phyloP scores from a whole-genome alignment of 345 rosid species.

The Excoecaria cochinchinensis region DNA sequence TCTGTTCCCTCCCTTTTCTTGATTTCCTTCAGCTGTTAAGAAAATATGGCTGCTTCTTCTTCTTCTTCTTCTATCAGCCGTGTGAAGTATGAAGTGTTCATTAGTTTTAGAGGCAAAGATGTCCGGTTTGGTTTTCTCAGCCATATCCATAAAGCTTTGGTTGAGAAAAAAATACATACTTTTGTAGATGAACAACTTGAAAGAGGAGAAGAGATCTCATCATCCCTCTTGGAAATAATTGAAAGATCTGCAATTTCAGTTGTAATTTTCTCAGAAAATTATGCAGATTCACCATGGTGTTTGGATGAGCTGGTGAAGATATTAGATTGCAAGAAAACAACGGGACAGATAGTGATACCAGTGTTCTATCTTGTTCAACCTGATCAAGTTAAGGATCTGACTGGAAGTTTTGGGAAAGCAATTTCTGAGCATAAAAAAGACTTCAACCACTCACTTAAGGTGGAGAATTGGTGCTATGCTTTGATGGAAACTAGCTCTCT shows the following conservation, averaged over 20 bases:
- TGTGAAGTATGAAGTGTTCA: not conserved
- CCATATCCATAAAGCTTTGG: not conserved
- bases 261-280: constrained; percentile 3
- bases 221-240: not conserved
- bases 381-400: not conserved
- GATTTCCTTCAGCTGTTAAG: no score
- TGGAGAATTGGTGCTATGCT: not conserved
- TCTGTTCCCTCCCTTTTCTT: no score
- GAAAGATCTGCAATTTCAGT: not conserved
- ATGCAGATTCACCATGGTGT: constrained; percentile 14
- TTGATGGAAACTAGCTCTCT: not conserved
- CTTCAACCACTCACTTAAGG: not conserved
- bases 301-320: constrained; percentile 17
- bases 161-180: not conserved
- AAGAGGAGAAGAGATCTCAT: not conserved
- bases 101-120: constrained; percentile 12
- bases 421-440: not conserved
- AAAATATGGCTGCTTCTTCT: not conserved
- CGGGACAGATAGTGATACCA: not conserved
- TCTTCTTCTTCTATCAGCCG: not conserved
- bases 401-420: not conserved
- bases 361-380: not conserved
- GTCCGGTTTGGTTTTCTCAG: not conserved
- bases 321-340: not conserved
- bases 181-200: constrained; percentile 7